These are phyloP conservation scores for Lipomyces sp. DNA, from an alignment of 805 yeast genomes.

Conservation along the genomic window DNA sequence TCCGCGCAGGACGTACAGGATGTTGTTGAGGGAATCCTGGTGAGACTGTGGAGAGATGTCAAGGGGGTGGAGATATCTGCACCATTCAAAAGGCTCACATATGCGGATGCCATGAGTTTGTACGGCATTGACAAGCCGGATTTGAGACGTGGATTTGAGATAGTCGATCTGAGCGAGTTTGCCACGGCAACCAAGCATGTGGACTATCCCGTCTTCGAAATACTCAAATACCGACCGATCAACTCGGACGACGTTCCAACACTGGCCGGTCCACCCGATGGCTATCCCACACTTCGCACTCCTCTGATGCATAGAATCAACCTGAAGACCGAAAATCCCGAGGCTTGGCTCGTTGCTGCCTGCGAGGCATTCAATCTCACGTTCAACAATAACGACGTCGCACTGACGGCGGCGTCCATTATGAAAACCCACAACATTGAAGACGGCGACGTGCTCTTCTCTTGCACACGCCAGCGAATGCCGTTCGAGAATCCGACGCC, in stretches of 20 bases:
- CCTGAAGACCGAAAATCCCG: conserved; percentile 31
- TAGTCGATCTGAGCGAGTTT: conserved; percentile 48
- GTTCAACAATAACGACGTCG: conserved; percentile 1
- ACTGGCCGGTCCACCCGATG: conserved; percentile 31
- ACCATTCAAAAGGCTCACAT: conserved; percentile 50
- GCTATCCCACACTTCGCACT: conserved; percentile 14
- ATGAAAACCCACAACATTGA: conserved; percentile 37
- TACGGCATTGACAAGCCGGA: conserved; percentile 97
- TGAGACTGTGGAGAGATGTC: conserved; percentile 53
- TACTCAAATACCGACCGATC: conserved; percentile 51
- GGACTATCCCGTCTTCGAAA: conserved; percentile 70
- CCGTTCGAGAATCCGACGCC: conserved; percentile 96
- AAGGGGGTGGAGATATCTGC: conserved; percentile 31
- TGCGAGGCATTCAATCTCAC: conserved; percentile 3
- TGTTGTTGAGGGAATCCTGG: conserved; percentile 58
- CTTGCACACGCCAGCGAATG: conserved; percentile 64
- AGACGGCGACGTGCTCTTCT: conserved; percentile 72
- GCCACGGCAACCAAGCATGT: conserved; percentile 41
- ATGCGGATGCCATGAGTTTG: conserved; percentile 61
- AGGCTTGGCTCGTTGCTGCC: conserved; percentile 25
- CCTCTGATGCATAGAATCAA: conserved; percentile 1
- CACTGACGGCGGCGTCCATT: conserved; percentile 1
- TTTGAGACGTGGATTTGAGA: conserved; percentile 47
- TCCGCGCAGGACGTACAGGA: conserved; percentile 61
- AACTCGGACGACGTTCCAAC: neutral